These are phyloP conservation scores for Escovopsis sp. DNA, from an alignment of 2,329 filamentous ascomycete genomes.

Conservation along the genomic window DNA sequence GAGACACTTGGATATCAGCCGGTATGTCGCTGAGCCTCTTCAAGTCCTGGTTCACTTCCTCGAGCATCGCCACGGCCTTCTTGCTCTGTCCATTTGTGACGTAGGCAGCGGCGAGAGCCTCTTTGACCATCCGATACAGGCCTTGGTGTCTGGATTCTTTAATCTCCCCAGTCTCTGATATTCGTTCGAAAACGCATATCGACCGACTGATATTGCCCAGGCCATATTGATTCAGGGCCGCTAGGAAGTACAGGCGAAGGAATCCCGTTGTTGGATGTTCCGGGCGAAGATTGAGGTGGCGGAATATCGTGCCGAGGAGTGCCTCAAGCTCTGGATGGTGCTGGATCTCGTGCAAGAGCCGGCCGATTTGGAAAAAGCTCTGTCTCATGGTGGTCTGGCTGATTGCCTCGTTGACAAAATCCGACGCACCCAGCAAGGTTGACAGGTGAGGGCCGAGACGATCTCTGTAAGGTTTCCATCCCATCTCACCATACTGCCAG, in stretches of 20 bases:
- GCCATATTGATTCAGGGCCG: background rate
- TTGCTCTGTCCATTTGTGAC: constrained; percentile 1
- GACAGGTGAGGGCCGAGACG: constrained; percentile 1
- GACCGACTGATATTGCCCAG: background rate
- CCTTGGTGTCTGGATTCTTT: too few relatives aligned
- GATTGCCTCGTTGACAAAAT: background rate
- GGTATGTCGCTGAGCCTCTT: background rate
- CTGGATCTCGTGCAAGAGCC: background rate
- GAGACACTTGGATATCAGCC: too few relatives aligned
- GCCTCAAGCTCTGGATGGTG: background rate
- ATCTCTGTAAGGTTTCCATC: constrained; percentile 1
- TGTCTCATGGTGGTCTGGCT: background rate
- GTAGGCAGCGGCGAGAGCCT: constrained; percentile 3
- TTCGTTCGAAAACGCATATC: background rate
- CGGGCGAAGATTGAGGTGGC: background rate
- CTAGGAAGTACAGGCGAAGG: background rate
- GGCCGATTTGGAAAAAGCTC: background rate
- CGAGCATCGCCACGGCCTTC: constrained; percentile 1
- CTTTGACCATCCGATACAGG: background rate
- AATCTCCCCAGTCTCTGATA: too few relatives aligned
- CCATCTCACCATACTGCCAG: background rate
- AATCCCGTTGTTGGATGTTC: background rate
- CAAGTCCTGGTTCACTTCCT: background rate
- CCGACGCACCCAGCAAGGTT: background rate
- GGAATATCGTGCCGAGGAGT: background rate